Percentiles rank a stretch among this genome's conserved stretches.
Evolutionary conservation across 1,284 basidiomycete genomes (phyloP).

Genomic region (Pascua guehoae): DNA sequence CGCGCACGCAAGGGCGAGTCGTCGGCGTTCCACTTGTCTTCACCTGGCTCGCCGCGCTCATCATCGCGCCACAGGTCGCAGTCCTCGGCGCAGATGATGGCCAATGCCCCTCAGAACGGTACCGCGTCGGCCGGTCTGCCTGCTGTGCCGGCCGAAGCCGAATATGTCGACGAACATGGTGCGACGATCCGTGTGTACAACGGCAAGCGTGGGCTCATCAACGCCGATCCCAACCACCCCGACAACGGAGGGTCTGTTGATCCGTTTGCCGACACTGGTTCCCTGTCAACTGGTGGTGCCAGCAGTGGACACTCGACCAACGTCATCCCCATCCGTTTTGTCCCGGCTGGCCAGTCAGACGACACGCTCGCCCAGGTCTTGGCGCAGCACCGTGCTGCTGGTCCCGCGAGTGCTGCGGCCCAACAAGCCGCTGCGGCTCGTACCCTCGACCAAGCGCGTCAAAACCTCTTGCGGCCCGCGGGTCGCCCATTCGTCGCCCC

Average conservation of each 20-base stretch:
- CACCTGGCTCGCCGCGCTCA: slow-evolving; percentile 30
- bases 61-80: slow-evolving; percentile 20
- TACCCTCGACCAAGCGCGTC: slow-evolving; percentile 41
- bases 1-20: slow-evolving; percentile 47
- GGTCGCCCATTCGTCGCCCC: slow-evolving; percentile 15
- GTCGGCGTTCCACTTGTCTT: slow-evolving; percentile 41
- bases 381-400: slow-evolving; percentile 7
- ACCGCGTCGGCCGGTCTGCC: slow-evolving; percentile 6
- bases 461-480: slow-evolving; percentile 36
- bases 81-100: slow-evolving; percentile 6
- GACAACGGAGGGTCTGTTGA: slow-evolving; percentile 28
- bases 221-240: slow-evolving; percentile 37
- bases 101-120: slow-evolving; percentile 6
- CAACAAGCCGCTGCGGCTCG: slow-evolving; percentile 29
- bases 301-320: slow-evolving; percentile 38
- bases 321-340: slow-evolving; percentile 49
- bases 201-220: slow-evolving; percentile 36
- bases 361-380: slow-evolving; percentile 14
- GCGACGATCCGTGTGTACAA: slow-evolving; percentile 32
- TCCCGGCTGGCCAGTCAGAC: slow-evolving; percentile 33
- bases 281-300: slow-evolving; percentile 34
- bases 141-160: slow-evolving; percentile 24
- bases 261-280: slow-evolving; percentile 44
- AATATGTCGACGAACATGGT: slow-evolving; percentile 39
- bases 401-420: not conserved